Evolutionary conservation across 495 filamentous ascomycete species (phyloP), one percentile per base, ranked within the genome.

Genomic region (Parathielavia hyrcaniae): DNA sequence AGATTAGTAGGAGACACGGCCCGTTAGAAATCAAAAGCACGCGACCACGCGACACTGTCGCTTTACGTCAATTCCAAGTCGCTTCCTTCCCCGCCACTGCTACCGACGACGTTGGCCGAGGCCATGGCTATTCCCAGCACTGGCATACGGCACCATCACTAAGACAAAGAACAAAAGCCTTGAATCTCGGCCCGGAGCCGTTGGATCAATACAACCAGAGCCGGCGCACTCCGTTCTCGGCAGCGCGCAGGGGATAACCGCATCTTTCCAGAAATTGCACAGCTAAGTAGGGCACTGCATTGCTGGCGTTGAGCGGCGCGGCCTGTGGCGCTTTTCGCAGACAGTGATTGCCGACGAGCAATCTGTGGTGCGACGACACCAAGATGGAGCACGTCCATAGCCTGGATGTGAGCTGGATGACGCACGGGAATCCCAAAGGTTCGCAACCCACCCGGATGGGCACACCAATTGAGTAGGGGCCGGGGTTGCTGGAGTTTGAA

Each of bases 321-420:
- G 30, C 23, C n/a, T 13, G n/a, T 39, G 53, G 12, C 32, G 40
- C 17, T 5, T 55, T 30, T 32, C 20, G 32, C 30, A 12, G 8
- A n/a, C 34, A n/a, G 30, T 50, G 22, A 17, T n/a, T 51, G 48
- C 34, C 30, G 6, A 19, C 16, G 23, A n/a, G 45, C 41, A 38
- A 45, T n/a, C 48, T 39, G 36, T 22, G 41, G 50, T 47, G 57
- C 20, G 49, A 49, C 58, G 26, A 43, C 51, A 59, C 30, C 66
- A 74, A 53, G 46, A 86, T 85, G 84, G 84, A 86, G 70, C 79
- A 79, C 59, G 74, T 85, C 59, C 81, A 83, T 60, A 78, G 80
- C 30, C 72, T 88, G 57, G 85, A 88, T 69, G 82, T 88, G 52
- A 80, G 77, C 55, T 88, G 85, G 85, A 80, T 87, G 75, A 77